Evolutionary conservation across 2,329 filamentous ascomycete genomes (phyloP).

Genomic region (Cladosporium colombiae): DNA sequence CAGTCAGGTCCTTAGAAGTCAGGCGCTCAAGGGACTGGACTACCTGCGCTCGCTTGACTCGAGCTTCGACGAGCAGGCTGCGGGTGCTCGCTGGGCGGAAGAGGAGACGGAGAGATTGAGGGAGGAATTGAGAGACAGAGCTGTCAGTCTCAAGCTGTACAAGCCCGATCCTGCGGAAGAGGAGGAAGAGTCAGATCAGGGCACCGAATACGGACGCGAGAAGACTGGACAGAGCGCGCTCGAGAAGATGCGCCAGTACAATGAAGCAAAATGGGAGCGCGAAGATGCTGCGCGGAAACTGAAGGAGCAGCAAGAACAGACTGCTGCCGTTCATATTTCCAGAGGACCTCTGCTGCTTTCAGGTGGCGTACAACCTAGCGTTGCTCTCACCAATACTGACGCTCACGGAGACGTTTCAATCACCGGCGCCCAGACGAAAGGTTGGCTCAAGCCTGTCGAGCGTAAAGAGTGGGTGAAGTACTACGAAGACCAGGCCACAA

Average conservation of each 20-base stretch:
- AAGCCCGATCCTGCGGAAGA: conserved; percentile 25
- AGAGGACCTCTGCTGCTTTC: conserved; percentile 36
- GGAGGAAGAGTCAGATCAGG: conserved; percentile 30
- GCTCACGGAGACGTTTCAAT: conserved; percentile 27
- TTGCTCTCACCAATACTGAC: conserved; percentile 11
- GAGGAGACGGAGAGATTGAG: conserved; percentile 36
- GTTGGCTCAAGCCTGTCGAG: conserved; percentile 34
- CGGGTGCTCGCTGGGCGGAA: conserved; percentile 38
- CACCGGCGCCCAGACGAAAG: conserved; percentile 25
- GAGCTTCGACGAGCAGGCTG: conserved; percentile 38
- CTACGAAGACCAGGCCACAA: conserved; percentile 38
- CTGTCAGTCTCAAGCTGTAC: conserved; percentile 39
- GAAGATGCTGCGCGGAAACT: conserved; percentile 29
- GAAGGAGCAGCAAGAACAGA: conserved; percentile 25
- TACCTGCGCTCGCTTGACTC: conserved; percentile 36
- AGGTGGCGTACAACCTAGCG: conserved; percentile 33
- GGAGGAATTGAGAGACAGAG: conserved; percentile 33
- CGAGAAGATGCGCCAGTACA: conserved; percentile 29
- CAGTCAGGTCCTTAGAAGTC: conserved; percentile 29
- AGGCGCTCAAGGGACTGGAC: conserved; percentile 36
- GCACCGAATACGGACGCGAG: conserved; percentile 30
- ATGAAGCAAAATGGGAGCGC: conserved; percentile 33
- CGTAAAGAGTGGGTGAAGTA: conserved; percentile 40
- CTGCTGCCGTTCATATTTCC: conserved; percentile 25
- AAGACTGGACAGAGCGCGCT: conserved; percentile 35